phyloP scores from a whole-genome alignment of 352 stramenopile genomes.

The Thalassiosira delicatula region DNA sequence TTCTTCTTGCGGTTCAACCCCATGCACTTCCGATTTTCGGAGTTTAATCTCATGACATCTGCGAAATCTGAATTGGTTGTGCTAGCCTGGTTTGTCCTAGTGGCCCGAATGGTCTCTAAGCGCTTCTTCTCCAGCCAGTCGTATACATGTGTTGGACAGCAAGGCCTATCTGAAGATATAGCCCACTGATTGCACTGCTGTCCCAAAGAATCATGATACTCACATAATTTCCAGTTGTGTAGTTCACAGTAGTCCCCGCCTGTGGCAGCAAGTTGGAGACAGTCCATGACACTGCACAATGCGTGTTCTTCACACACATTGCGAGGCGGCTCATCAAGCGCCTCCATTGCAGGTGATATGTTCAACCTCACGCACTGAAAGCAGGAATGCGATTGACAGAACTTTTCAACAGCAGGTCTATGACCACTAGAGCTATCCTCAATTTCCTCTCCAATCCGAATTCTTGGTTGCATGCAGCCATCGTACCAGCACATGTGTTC shows the following conservation, averaged over 20 bases:
- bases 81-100: neutral
- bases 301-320: constrained; percentile 38
- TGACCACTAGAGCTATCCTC: neutral
- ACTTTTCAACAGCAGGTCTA: constrained; percentile 13
- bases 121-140: constrained; percentile 9
- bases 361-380: constrained; percentile 35
- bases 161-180: constrained; percentile 35
- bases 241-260: constrained; percentile 35
- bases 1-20: constrained; percentile 60
- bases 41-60: constrained; percentile 17
- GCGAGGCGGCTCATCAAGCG: constrained; percentile 32
- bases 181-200: constrained; percentile 22
- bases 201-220: constrained; percentile 6
- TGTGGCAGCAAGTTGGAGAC: constrained; percentile 24
- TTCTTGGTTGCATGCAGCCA: constrained; percentile 28
- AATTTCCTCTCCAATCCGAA: constrained; percentile 8
- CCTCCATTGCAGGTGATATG: constrained; percentile 36
- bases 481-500: constrained; percentile 37
- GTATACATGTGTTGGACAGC: constrained; percentile 22
- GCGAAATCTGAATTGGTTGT: constrained; percentile 6
- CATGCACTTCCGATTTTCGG: constrained; percentile 72
- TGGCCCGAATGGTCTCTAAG: neutral
- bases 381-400: constrained; percentile 31
- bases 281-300: constrained; percentile 46
- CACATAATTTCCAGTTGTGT: constrained; percentile 21